Base-by-base conservation (phyloP, 148 eudicot species). In the Spergularia bocconei region DNA sequence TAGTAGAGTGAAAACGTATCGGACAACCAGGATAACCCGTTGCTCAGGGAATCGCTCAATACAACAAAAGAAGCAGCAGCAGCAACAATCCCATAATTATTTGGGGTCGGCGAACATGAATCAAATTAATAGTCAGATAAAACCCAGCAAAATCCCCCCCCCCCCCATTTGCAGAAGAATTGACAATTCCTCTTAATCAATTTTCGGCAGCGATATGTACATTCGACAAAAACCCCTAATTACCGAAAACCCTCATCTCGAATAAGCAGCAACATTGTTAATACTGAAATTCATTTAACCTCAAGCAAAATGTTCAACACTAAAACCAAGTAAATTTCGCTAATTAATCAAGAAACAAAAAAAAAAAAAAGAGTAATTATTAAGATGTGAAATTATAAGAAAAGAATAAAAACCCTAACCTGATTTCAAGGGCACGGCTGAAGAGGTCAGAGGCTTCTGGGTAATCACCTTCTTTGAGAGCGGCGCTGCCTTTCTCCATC, bases 401-500 rank as follows among this genome's bases (percentile, higher is more conserved):
- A n/a, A 2, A 29, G 6, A 1, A 12, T 21, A n/a, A 59, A 29
- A 55, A 78, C 88, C 97, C 95, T 89, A 72, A 90, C 98, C 93
- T 90, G 80, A 95, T 90, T 81, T 95, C 98, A 19, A 95, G 90
- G 84, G 97, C 96, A 81, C 98, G 98, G 80, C 98, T 95, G 60
- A 80, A 95, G 64, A 91, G 89, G 10, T 95, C 98, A 61, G 91
- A 69, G 19, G 98, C 97, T 50, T 90, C 91, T 4, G 85, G 71
- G 20, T 79, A 95, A 78, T 92, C 97, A 15, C 51, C 63, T 5
- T 88, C 96, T 71, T 85, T 89, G 13, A 84, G 75, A 0, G 92
- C 93, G 67, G 75, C 75, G 3, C 73, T 62, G 41, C 91, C 97
- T 75, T 74, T 88, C 72, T 77, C 89, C 87, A 81, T 85, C 76